Evolutionary conservation across 2,329 filamentous ascomycete genomes (phyloP).

Genomic region (Diplodia seriata): DNA sequence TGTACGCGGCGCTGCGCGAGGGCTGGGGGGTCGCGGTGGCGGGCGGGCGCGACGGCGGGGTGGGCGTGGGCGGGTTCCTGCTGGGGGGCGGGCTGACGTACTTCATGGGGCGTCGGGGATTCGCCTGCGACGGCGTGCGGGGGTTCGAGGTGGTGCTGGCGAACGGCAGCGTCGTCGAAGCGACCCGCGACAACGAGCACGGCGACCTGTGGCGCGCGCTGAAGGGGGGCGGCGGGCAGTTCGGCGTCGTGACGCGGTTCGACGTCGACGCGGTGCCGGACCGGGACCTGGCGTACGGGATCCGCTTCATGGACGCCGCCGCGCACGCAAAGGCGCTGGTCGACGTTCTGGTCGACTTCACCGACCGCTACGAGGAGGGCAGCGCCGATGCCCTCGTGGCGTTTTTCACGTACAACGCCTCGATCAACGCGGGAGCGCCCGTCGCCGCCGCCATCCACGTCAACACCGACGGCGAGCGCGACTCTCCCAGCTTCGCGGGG

Average conservation of each 20-base stretch:
- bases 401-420: not conserved
- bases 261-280: conserved; percentile 34
- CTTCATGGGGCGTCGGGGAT: conserved; percentile 3
- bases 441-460: not conserved
- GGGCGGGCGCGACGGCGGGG: conserved; percentile 39
- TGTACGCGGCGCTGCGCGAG: conserved; percentile 38
- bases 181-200: conserved; percentile 5
- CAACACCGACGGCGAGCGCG: conserved; percentile 19
- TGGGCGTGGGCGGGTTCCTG: conserved; percentile 40
- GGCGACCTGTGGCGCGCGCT: conserved; percentile 47
- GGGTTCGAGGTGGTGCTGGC: conserved; percentile 19
- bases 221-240: conserved; percentile 47
- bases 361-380: not conserved
- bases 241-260: conserved; percentile 49
- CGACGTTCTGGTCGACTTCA: conserved; percentile 32
- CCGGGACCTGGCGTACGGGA: not conserved
- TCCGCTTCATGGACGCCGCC: not conserved
- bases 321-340: conserved; percentile 46
- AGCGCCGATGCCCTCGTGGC: not conserved
- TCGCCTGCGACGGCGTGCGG: not conserved
- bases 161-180: conserved; percentile 6
- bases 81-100: conserved; percentile 36
- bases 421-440: not conserved
- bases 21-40: conserved; percentile 36
- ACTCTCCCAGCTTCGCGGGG: conserved; percentile 38